Evolutionary conservation across 805 yeast species (phyloP).

Genomic region (Huiozyma naganishii): DNA sequence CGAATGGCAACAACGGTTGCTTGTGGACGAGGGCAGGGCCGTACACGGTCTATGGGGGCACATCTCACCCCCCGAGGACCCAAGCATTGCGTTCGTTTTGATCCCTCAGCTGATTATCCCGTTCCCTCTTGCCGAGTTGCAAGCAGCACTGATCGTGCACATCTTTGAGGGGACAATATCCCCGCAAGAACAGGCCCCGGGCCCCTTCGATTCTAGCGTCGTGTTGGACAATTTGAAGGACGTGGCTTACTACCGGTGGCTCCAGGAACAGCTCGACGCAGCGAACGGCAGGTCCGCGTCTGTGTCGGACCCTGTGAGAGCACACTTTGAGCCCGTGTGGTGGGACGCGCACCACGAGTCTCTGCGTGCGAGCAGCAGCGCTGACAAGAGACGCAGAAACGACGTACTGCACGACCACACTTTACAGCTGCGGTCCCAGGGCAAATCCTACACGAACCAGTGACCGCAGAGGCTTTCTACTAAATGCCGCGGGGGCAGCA

Average conservation of each 20-base stretch:
- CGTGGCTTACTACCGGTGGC: constrained; percentile 17
- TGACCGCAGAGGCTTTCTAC: no score
- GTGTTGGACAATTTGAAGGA: constrained; percentile 12
- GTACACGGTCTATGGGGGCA: constrained; percentile 37
- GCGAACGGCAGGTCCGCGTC: constrained; percentile 5
- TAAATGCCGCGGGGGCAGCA: no score
- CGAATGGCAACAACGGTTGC: constrained; percentile 5
- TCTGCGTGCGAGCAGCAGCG: constrained; percentile 10
- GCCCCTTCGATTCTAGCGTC: not conserved
- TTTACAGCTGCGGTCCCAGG: constrained; percentile 8
- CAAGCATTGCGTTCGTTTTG: constrained; percentile 54
- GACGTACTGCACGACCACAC: constrained; percentile 10
- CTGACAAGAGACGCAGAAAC: constrained; percentile 16
- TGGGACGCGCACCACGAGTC: constrained; percentile 15
- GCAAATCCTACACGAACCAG: constrained; percentile 9
- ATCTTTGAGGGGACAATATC: constrained; percentile 45
- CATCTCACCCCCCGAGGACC: constrained; percentile 45
- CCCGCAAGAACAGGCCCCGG: constrained; percentile 33
- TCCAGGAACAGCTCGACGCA: constrained; percentile 14
- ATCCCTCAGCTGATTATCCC: constrained; percentile 54
- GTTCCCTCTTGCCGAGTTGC: constrained; percentile 50
- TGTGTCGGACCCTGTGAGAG: not conserved
- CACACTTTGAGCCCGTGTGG: constrained; percentile 15
- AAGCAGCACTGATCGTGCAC: constrained; percentile 55
- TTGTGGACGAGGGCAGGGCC: not conserved